These are phyloP conservation scores for Trametes maxima DNA, from an alignment of 768 basidiomycete species.

Conservation along the genomic window DNA sequence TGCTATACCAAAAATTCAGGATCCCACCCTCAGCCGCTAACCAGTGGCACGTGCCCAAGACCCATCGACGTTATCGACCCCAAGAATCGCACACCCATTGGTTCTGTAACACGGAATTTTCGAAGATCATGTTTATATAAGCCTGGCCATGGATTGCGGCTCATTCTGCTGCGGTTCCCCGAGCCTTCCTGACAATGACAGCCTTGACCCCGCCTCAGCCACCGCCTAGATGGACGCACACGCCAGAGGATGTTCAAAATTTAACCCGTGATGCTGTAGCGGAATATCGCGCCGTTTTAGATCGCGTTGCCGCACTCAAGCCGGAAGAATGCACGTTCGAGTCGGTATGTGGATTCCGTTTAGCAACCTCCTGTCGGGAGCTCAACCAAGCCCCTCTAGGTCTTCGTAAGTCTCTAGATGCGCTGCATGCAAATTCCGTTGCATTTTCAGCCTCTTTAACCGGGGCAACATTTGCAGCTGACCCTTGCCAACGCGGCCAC, in stretches of 20 bases:
- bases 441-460: constrained; percentile 19
- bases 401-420: constrained; percentile 59
- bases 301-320: constrained; percentile 61
- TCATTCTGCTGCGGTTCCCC: too few relatives aligned
- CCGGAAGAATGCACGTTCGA: constrained; percentile 63
- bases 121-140: too few relatives aligned
- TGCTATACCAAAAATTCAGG: too few relatives aligned
- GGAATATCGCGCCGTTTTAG: constrained; percentile 53
- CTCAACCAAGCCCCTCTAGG: constrained; percentile 50
- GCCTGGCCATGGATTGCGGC: too few relatives aligned
- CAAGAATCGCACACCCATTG: too few relatives aligned
- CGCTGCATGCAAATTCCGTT: too few relatives aligned
- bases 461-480: constrained; percentile 39
- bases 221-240: constrained; percentile 67
- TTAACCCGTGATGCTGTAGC: constrained; percentile 62
- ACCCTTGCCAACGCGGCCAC: constrained; percentile 65
- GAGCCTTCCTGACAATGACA: constrained; percentile 37
- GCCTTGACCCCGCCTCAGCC: constrained; percentile 63
- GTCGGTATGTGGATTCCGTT: constrained; percentile 48
- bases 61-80: too few relatives aligned
- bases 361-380: constrained; percentile 47
- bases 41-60: too few relatives aligned
- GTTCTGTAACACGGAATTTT: too few relatives aligned
- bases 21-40: too few relatives aligned
- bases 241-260: constrained; percentile 56